A percentile compares a stretch with the other conserved stretches of the same genome.
Conservation (phyloP, 169 alveolate genomes). For the Hepatocystis sp. region DNA sequence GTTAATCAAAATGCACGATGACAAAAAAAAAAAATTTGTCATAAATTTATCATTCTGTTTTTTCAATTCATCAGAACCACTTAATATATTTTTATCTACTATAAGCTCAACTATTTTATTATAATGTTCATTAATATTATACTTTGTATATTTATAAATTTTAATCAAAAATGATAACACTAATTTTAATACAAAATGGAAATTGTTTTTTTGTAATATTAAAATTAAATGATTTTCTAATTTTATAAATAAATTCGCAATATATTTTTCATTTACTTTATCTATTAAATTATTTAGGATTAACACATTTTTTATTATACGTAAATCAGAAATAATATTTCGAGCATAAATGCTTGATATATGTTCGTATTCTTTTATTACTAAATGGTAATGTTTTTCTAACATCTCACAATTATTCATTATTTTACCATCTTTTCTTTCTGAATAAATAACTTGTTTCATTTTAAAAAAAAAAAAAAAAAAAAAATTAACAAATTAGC, state of each 20-base stretch:
- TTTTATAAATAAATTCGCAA: conserved; percentile 39
- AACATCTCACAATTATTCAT: conserved; percentile 6
- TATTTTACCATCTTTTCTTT: neutral
- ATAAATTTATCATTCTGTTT: conserved; percentile 22
- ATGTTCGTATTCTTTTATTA: conserved; percentile 60
- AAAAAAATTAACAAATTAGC: conserved; percentile 6
- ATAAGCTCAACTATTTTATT: conserved; percentile 19
- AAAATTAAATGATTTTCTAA: conserved; percentile 22
- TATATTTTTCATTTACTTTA: conserved; percentile 24
- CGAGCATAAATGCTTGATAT: conserved; percentile 6
- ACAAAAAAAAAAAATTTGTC: conserved; percentile 25
- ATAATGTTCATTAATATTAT: conserved; percentile 30
- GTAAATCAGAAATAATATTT: conserved; percentile 21
- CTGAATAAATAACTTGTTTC: neutral
- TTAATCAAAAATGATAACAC: conserved; percentile 34
- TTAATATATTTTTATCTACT: neutral
- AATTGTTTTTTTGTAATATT: conserved; percentile 48
- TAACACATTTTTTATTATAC: conserved; percentile 51
- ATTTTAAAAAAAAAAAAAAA: neutral
- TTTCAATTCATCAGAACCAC: conserved; percentile 20
- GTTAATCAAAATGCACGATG: conserved; percentile 22
- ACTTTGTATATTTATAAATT: conserved; percentile 13
- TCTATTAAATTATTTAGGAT: conserved; percentile 39
- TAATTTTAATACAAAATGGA: conserved; percentile 61
- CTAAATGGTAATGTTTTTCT: conserved; percentile 43